These are phyloP conservation scores for Pistacia atlantica DNA, from an alignment of 345 rosid species.

Conservation along the genomic window DNA sequence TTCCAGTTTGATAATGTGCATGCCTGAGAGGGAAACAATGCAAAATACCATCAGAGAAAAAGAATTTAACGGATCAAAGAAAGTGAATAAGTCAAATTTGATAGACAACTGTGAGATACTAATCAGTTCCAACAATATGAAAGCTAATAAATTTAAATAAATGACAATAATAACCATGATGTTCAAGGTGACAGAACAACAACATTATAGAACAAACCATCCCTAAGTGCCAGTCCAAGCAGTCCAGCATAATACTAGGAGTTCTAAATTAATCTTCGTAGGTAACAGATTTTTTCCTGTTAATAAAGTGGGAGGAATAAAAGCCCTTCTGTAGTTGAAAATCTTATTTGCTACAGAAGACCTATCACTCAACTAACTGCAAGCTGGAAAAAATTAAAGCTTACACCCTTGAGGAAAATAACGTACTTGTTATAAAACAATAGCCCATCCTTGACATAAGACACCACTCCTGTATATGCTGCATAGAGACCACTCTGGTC, in stretches of 20 bases:
- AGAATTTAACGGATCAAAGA: conserved; percentile 10
- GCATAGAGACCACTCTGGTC: conserved; percentile 70
- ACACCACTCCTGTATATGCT: conserved; percentile 58
- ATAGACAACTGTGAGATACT: background rate
- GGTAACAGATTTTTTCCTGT: background rate
- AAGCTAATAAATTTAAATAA: background rate
- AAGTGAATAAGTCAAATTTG: background rate
- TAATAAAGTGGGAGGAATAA: background rate
- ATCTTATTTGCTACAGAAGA: background rate
- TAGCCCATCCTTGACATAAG: conserved; percentile 86
- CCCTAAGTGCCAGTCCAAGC: background rate
- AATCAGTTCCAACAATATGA: background rate
- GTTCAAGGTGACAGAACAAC: background rate
- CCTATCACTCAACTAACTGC: conserved; percentile 4
- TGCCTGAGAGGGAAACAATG: conserved; percentile 49
- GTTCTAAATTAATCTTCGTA: background rate
- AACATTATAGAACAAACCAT: background rate
- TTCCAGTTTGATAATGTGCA: conserved; percentile 90
- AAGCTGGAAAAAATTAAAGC: background rate
- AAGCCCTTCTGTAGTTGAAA: background rate
- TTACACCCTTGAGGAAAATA: background rate
- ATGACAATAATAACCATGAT: background rate
- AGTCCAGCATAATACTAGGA: background rate
- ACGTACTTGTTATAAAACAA: conserved; percentile 91
- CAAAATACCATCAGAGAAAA: conserved; percentile 1